Evolutionary conservation across 495 filamentous ascomycete genomes (phyloP).

Genomic region (Daldinia caldariorum): DNA sequence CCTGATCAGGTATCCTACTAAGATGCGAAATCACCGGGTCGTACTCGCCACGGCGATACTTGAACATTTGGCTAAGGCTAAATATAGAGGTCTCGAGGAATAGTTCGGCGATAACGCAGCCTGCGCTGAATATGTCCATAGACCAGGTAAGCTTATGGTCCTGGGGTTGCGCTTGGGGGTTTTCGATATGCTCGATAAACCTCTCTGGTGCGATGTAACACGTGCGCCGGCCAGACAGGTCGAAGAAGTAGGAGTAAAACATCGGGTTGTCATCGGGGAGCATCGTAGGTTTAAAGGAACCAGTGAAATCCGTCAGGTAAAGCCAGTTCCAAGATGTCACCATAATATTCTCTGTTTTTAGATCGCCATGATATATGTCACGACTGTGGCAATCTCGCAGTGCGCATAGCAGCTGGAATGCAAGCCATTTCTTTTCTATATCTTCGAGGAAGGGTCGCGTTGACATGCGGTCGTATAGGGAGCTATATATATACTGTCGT

Average conservation of each 20-base stretch:
- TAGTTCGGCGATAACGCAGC: conserved; percentile 96
- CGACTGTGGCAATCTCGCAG: conserved; percentile 90
- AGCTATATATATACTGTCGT: conserved; percentile 96
- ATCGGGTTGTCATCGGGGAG: conserved; percentile 97
- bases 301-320: conserved; percentile 94
- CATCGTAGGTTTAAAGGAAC: conserved; percentile 93
- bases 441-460: conserved; percentile 97
- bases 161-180: conserved; percentile 63
- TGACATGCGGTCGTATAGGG: conserved; percentile 94
- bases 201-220: conserved; percentile 97
- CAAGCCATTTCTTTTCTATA: conserved; percentile 98
- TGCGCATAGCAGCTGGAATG: conserved; percentile 94
- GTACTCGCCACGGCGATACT: conserved; percentile 91
- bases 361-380: conserved; percentile 96
- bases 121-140: conserved; percentile 98
- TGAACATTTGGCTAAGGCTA: conserved; percentile 90
- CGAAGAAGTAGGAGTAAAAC: conserved; percentile 97
- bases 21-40: conserved; percentile 83
- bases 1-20: conserved; percentile 85
- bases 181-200: conserved; percentile 71
- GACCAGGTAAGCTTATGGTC: conserved; percentile 71
- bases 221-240: conserved; percentile 89
- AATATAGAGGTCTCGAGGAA: conserved; percentile 97
- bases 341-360: conserved; percentile 96
- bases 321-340: conserved; percentile 99